phyloP scores from a whole-genome alignment of 495 filamentous ascomycete species.

The Podospora appendiculata region DNA sequence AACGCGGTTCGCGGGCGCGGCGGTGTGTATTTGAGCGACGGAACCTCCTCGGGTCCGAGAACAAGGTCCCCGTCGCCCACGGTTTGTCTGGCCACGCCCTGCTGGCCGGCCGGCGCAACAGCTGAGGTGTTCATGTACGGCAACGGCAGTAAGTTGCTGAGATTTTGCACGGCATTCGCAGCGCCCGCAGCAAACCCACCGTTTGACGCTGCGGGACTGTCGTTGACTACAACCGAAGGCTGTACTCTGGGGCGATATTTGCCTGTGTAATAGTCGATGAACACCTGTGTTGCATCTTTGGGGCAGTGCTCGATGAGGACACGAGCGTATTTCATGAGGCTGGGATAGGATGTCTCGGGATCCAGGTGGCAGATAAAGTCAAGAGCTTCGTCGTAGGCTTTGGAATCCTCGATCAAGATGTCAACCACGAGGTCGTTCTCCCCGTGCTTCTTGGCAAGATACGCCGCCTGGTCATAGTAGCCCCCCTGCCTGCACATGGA shows the following conservation, averaged over 20 bases:
- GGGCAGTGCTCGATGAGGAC: constrained; percentile 82
- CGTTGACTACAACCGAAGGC: constrained; percentile 41
- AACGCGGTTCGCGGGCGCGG: constrained; percentile 88
- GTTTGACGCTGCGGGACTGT: constrained; percentile 31
- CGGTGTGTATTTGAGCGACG: constrained; percentile 46
- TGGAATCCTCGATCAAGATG: constrained; percentile 91
- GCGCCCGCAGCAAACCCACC: constrained; percentile 50
- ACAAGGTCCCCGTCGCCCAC: constrained; percentile 22
- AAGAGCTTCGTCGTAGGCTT: constrained; percentile 77
- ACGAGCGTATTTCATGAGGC: constrained; percentile 90
- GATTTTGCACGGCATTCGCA: constrained; percentile 68
- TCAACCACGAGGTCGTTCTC: constrained; percentile 92
- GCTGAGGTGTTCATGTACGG: constrained; percentile 69
- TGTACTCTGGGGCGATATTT: constrained; percentile 68
- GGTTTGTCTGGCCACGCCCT: constrained; percentile 22
- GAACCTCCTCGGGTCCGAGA: constrained; percentile 20
- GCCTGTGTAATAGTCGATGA: constrained; percentile 90
- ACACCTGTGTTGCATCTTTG: constrained; percentile 68
- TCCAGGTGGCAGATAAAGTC: constrained; percentile 86
- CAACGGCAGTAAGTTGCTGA: constrained; percentile 73
- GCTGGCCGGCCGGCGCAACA: constrained; percentile 21
- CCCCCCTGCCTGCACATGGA: constrained; percentile 96
- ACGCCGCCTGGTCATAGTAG: constrained; percentile 96
- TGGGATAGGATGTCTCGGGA: constrained; percentile 77
- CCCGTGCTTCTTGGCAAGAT: constrained; percentile 85